Evolutionary conservation across 257 asterid species (phyloP), one percentile per base, ranked within the genome.

Genomic region (Solanum dulcamara): DNA sequence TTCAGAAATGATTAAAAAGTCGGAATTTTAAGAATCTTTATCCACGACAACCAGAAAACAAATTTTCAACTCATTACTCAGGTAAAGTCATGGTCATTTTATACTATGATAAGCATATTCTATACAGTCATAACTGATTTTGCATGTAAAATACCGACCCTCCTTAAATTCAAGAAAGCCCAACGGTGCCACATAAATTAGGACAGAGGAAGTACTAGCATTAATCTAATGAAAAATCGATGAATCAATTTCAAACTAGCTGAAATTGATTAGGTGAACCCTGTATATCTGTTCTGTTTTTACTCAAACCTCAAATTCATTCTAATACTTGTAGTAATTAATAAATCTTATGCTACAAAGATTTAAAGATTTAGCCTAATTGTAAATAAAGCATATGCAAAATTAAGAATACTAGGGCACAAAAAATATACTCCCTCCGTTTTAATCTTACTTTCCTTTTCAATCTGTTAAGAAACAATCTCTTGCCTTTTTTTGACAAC

Each of bases 391-490:
- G 2, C 35, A 24, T 24, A 26, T 64, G 38, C 71, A 66, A 66
- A 66, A 30, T 30, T 66, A 64, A 64, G 40, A 64, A 64, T 64
- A 64, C 22, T 28, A 66, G n/a, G 74, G 13, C 37, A 30, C 40
- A 30, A 30, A 66, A 64, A 12, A 28, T 26, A 62, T 62, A 26
- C 35, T 60, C 33, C 68, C 17, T 59, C 68, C 67, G 7, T 24
- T 10, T 60, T 24, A 24, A 60, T 24, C 68, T 2, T 26, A 24
- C 33, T 4, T 60, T 26, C 18, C 18, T 24, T 60, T 24, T 22
- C 22, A 57, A 24, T 22, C 28, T 6, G 0, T 57, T 4, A 8
- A 22, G 22, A 57, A 57, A 22, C 14, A 57, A 57, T 0, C 0
- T 22, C 30, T 0, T 60, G 24, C 18, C 32, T 9, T 60, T 60